Evolutionary conservation across 192 early-diverging fungal genomes (phyloP), one percentile per base, ranked within the genome.

Genomic region (Gonapodya prolifera): DNA sequence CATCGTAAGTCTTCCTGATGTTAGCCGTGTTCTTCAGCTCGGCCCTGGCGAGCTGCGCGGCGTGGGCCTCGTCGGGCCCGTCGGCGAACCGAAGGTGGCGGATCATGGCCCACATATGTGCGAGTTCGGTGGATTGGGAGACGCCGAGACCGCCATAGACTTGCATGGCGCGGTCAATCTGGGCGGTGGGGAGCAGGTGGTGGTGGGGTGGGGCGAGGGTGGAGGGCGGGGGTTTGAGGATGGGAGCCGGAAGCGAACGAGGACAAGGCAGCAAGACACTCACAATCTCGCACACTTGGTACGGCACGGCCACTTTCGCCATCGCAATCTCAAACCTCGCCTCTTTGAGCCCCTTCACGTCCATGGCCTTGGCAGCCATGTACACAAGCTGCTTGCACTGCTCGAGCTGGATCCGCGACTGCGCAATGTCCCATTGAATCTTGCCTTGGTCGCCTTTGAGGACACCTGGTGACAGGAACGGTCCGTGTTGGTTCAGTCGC

Each of bases 271-370:
- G n/a, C 45, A 69, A 8, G 13, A 16, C 45, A 69, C 45, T n/a
- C 8, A 69, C n/a, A n/a, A 69, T 69, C 13, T 69, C 45, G 45
- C 45, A 69, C 13, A 69, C 45, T n/a, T 16, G 8, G 45, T 69
- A n/a, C 13, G 45, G 45, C 13, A 69, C n/a, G 45, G 45, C 45
- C 13, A 95, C 92, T 87, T 99, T 99, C 79, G 95, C 95, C 92
- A 98, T 98, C 23, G 93, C 95, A 82, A 99, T 99, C 77, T 97
- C 91, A 75, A 95, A 93, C 83, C 93, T 83, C 1, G 96, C 96
- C 33, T 85, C 84, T 85, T 99, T 99, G 34, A 95, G 88, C 2
- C 92, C 92, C 2, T 86, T 83, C 78, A 87, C 83, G 84, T 99
- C 97, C 45, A 99, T 99, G 84, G 87, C 89, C 73, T 91, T 89